Evolutionary conservation across 495 filamentous ascomycete species (phyloP).

Genomic region (Apodospora peruviana): DNA sequence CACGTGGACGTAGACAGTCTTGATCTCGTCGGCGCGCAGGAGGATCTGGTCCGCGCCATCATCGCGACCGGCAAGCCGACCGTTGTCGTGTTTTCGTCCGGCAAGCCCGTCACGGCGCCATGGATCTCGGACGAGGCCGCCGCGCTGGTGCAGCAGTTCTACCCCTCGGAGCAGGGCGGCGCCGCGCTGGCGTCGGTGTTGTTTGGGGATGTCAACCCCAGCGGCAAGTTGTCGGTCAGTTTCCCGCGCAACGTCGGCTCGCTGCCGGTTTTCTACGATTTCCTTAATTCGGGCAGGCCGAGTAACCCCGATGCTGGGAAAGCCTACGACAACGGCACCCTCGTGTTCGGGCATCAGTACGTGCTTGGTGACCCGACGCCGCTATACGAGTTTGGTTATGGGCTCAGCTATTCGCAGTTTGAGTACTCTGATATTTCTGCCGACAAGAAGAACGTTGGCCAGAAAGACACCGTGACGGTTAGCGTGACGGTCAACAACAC

Average conservation of each 20-base stretch:
- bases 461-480: slow-evolving; percentile 50
- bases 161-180: slow-evolving; percentile 68
- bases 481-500: slow-evolving; percentile 54
- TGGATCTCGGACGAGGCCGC: slow-evolving; percentile 58
- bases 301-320: slow-evolving; percentile 41
- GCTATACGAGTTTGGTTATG: slow-evolving; percentile 64
- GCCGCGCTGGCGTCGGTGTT: slow-evolving; percentile 73
- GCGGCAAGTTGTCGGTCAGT: slow-evolving; percentile 56
- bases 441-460: slow-evolving; percentile 36
- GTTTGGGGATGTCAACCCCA: slow-evolving; percentile 77
- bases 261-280: slow-evolving; percentile 65
- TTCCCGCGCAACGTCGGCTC: slow-evolving; percentile 60
- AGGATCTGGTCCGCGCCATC: slow-evolving; percentile 57
- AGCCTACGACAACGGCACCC: slow-evolving; percentile 47
- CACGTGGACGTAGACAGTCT: slow-evolving; percentile 59
- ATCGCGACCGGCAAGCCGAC: slow-evolving; percentile 61
- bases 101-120: slow-evolving; percentile 63
- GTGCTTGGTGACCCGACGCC: slow-evolving; percentile 53
- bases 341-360: slow-evolving; percentile 62
- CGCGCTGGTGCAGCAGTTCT: slow-evolving; percentile 66
- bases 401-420: slow-evolving; percentile 61
- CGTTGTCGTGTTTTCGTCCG: slow-evolving; percentile 61
- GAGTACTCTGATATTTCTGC: slow-evolving; percentile 45
- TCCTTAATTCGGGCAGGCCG: slow-evolving; percentile 58
- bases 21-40: slow-evolving; percentile 65